Evolutionary conservation across 129 eudicot species (phyloP).

Genomic region (Flaveria sonorensis): DNA sequence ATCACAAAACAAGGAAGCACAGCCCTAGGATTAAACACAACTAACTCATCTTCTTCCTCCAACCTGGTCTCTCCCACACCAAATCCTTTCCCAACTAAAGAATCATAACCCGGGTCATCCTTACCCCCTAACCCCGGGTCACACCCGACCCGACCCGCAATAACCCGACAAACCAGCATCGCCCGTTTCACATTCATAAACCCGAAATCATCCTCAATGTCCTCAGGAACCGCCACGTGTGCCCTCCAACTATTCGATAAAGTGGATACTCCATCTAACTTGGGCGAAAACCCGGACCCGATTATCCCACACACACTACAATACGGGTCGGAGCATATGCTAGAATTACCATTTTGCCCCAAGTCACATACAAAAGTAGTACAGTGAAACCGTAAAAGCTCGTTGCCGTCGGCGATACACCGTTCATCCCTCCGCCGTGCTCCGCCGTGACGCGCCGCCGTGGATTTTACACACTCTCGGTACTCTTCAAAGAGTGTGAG

Average conservation of each 20-base stretch:
- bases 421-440: constrained; percentile 46
- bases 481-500: constrained; percentile 70
- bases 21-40: constrained; percentile 85
- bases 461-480: constrained; percentile 59
- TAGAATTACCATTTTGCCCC: constrained; percentile 69
- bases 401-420: constrained; percentile 89
- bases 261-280: constrained; percentile 78
- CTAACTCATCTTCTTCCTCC: constrained; percentile 67
- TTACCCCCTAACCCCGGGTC: constrained; percentile 49
- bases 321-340: constrained; percentile 57
- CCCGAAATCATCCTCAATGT: constrained; percentile 72
- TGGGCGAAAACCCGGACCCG: constrained; percentile 65
- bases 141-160: constrained; percentile 88
- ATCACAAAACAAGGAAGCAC: constrained; percentile 91
- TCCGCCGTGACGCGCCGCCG: constrained; percentile 52
- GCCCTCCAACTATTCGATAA: constrained; percentile 63
- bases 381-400: constrained; percentile 71
- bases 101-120: constrained; percentile 75
- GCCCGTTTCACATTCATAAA: constrained; percentile 82
- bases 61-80: constrained; percentile 30
- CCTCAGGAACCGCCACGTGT: constrained; percentile 72
- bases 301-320: constrained; percentile 79
- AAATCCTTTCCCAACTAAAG: constrained; percentile 55
- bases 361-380: constrained; percentile 69
- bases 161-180: constrained; percentile 79